Conservation (phyloP, 1,284 basidiomycete genomes). For the Heterobasidion annosum region DNA sequence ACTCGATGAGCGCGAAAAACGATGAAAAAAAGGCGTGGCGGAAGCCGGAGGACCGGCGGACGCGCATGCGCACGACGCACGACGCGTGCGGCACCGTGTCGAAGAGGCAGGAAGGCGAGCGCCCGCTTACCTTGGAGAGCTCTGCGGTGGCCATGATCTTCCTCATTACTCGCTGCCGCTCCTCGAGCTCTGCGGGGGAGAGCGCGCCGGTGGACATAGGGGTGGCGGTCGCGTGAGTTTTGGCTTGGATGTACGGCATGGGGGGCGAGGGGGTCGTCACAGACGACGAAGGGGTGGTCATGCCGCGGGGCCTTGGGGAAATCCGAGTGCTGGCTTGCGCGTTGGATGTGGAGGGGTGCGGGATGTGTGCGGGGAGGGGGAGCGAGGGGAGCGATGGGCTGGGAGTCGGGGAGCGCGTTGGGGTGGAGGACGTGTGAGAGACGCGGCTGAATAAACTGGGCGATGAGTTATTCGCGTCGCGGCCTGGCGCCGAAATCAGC, state of each 20-base stretch:
- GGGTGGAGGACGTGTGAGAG: conserved; percentile 12
- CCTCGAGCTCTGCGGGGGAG: conserved; percentile 39
- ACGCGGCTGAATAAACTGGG: conserved; percentile 7
- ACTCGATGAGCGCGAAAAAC: background rate
- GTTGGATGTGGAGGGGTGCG: background rate
- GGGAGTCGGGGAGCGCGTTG: background rate
- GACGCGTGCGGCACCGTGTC: conserved; percentile 34
- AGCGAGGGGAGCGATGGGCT: background rate
- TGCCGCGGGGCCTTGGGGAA: conserved; percentile 19
- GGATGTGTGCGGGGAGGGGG: background rate
- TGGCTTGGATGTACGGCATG: conserved; percentile 44
- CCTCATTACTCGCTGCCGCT: conserved; percentile 54
- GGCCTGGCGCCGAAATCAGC: background rate
- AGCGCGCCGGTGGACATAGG: conserved; percentile 22
- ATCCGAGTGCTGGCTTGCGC: background rate
- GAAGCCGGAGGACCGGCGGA: conserved; percentile 9
- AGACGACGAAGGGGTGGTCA: conserved; percentile 71
- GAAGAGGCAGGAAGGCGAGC: conserved; percentile 14
- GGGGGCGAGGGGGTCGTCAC: conserved; percentile 71
- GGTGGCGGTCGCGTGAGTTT: conserved; percentile 25
- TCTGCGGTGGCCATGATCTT: conserved; percentile 70
- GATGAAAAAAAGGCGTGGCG: conserved; percentile 1
- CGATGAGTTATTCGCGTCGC: conserved; percentile 13
- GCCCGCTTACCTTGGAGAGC: conserved; percentile 57
- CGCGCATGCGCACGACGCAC: conserved; percentile 9